phyloP scores from a whole-genome alignment of 352 stramenopile species.

The Pythium apleroticum region DNA sequence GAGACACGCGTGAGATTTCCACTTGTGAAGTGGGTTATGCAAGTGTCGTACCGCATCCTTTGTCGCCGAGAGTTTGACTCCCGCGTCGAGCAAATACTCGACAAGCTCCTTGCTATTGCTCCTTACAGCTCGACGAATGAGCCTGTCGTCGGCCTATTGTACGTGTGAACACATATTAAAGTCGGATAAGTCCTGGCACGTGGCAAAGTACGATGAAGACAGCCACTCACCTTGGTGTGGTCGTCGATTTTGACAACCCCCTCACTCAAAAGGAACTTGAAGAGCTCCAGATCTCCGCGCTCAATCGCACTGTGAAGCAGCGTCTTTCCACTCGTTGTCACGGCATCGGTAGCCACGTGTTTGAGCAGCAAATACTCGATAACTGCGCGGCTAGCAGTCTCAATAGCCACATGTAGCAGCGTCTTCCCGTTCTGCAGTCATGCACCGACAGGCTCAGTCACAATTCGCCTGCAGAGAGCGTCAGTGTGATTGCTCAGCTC shows the following conservation, averaged over 20 bases:
- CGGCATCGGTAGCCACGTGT: neutral
- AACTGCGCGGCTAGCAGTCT: neutral
- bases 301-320: constrained; percentile 10
- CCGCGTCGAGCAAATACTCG: neutral
- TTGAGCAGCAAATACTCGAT: constrained; percentile 11
- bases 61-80: neutral
- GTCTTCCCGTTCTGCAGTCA: neutral
- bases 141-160: neutral
- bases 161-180: too few relatives aligned
- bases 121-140: neutral
- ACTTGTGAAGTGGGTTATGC: too few relatives aligned
- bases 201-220: too few relatives aligned
- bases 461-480: too few relatives aligned
- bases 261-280: constrained; percentile 2
- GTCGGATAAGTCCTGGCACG: too few relatives aligned
- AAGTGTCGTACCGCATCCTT: neutral
- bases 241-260: neutral
- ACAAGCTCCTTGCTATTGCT: neutral
- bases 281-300: constrained; percentile 3
- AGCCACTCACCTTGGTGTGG: neutral
- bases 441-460: too few relatives aligned
- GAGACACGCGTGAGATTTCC: too few relatives aligned
- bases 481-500: neutral
- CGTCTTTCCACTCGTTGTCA: constrained; percentile 1
- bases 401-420: constrained; percentile 1